Conservation (phyloP, 495 filamentous ascomycete genomes). For the Pyrenopolyporus hunteri region DNA sequence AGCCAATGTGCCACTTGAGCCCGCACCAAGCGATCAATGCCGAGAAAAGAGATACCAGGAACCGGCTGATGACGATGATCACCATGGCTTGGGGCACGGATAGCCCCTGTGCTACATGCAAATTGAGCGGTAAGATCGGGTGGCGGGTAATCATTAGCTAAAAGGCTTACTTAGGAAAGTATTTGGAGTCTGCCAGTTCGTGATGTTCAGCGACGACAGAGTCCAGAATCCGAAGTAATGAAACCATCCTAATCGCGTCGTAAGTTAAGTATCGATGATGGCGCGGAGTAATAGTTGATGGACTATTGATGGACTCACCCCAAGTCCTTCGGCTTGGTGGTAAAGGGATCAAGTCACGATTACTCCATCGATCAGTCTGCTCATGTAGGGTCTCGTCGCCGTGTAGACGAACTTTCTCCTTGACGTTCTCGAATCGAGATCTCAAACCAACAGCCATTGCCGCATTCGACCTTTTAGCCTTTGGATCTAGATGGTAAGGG, state of each 20-base stretch:
- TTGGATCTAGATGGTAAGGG: not conserved
- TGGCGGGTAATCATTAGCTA: not conserved
- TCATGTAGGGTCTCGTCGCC: slow-evolving; percentile 37
- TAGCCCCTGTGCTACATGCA: slow-evolving; percentile 40
- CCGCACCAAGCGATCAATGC: slow-evolving; percentile 48
- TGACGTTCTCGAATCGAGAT: slow-evolving; percentile 27
- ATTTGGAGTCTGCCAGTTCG: slow-evolving; percentile 48
- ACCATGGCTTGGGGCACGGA: slow-evolving; percentile 48
- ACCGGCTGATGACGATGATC: slow-evolving; percentile 40
- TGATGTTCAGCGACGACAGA: slow-evolving; percentile 39
- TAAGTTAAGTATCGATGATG: not conserved
- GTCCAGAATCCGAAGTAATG: slow-evolving; percentile 42
- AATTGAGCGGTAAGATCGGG: not conserved
- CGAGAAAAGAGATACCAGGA: slow-evolving; percentile 43
- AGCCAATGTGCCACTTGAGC: slow-evolving; percentile 47
- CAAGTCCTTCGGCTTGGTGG: slow-evolving; percentile 44
- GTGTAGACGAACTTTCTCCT: slow-evolving; percentile 36
- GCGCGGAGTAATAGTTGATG: not conserved
- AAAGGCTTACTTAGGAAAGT: slow-evolving; percentile 44
- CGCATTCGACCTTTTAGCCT: not conserved
- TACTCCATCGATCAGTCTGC: slow-evolving; percentile 39
- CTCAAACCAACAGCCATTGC: slow-evolving; percentile 30
- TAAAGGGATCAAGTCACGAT: slow-evolving; percentile 46
- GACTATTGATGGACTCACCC: slow-evolving; percentile 33
- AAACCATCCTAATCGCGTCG: slow-evolving; percentile 33